Evolutionary conservation across 441 rosid genomes (phyloP).

Genomic region (Lepidium campestre): DNA sequence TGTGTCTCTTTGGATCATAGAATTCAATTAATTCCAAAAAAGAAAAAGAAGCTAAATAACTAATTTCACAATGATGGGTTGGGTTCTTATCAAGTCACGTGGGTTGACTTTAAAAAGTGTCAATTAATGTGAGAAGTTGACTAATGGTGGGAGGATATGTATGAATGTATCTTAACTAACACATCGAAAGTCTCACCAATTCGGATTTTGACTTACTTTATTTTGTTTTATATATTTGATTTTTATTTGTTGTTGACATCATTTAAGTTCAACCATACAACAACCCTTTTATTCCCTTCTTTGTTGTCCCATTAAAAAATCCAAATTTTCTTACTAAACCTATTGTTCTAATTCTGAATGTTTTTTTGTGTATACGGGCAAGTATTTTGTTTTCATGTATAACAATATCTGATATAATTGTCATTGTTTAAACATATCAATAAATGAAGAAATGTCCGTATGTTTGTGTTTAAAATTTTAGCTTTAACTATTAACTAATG

Average conservation of each 20-base stretch:
- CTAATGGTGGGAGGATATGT: conserved; percentile 9
- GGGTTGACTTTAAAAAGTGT: conserved; percentile 17
- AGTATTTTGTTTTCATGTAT: neutral
- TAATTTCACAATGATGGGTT: neutral
- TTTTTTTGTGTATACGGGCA: neutral
- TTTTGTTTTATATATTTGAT: neutral
- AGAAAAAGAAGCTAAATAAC: neutral
- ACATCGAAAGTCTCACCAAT: conserved; percentile 22
- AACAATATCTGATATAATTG: no score
- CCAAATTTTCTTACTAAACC: conserved; percentile 12
- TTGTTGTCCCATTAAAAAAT: neutral
- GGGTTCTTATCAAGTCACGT: conserved; percentile 18
- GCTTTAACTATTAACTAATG: no score
- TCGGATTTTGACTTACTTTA: conserved; percentile 22
- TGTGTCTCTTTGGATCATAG: neutral
- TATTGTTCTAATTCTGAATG: neutral
- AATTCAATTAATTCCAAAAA: neutral
- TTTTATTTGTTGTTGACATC: conserved; percentile 19
- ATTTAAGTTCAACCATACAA: conserved; percentile 29
- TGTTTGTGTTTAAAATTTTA: no score
- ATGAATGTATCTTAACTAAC: conserved; percentile 8
- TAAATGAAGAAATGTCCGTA: no score
- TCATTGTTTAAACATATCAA: no score
- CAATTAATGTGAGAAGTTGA: conserved; percentile 29
- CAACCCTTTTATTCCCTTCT: conserved; percentile 24